Evolutionary conservation across 108 stramenopile genomes (phyloP), one percentile per base, ranked within the genome.

Genomic region (Nitzschia inconspicua): DNA sequence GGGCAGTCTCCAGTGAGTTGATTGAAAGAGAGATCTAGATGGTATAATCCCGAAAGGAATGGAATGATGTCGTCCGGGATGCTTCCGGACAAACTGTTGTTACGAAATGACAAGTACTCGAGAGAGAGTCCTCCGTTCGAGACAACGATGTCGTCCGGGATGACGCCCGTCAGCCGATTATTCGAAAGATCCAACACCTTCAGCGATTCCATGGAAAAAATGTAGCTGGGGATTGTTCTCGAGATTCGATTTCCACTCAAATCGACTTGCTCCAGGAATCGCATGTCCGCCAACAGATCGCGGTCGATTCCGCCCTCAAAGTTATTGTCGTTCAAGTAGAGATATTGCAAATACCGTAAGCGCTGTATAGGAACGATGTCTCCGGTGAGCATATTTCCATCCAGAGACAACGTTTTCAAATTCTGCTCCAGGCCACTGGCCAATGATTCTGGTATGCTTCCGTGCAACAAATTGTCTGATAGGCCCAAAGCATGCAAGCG

Each of bases 31-130:
- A 68, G 30, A 24, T 70, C 60, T 50, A 76, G 46, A 48, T 76
- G 65, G 19, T 35, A 30, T 24, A 77, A 42, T 19, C 18, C 27
- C 8, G 28, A 3, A 16, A 71, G 43, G 14, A n/a, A n/a, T n/a
- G 54, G 29, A 2, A 27, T 24, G 25, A 77, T 65, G 4, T 36
- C 30, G 19, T 0, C 20, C 2, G 83, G 87, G 11, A 88, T 64
- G 5, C 35, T 19, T 2, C 82, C 79, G 9, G 51, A 36, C 24
- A 89, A 59, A 28, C 36, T 40, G 49, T 86, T 91, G 28, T 61
- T 55, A 26, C 66, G 44, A 2, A 80, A 44, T 1, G 66, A 56
- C 26, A 78, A 54, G 39, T 24, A 62, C 23, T 68, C 57, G 63
- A 63, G 24, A 51, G 29, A 28, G 4, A 47, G 26, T 58, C 63